Conservation (phyloP, 23 red algal species). For the Gracilaria domingensis region DNA sequence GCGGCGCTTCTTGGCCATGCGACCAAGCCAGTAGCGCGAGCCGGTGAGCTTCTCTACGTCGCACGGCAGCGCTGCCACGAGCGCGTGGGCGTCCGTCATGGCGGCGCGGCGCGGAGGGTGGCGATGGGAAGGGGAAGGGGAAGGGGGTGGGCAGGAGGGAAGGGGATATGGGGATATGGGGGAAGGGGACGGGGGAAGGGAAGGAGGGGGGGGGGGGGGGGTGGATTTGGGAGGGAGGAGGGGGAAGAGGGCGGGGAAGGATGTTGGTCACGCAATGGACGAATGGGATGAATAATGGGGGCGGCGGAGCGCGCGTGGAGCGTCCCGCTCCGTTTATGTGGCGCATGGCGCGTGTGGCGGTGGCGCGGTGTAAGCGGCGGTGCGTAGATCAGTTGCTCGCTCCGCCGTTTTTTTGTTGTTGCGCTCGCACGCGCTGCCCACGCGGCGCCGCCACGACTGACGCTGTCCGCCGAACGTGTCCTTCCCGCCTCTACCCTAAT, state of each 20-base stretch:
- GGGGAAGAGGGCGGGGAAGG: no score
- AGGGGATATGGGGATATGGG: no score
- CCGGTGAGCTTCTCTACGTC: constrained; percentile 42
- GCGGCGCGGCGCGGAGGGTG: neutral
- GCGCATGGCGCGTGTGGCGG: neutral
- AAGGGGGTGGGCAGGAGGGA: neutral
- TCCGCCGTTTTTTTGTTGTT: neutral
- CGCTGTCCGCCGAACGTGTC: no score
- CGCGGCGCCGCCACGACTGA: no score
- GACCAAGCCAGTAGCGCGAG: constrained; percentile 22
- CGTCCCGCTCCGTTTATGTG: no score
- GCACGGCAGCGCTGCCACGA: neutral
- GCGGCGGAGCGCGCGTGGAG: no score
- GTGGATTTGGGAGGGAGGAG: no score
- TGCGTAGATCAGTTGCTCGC: constrained; percentile 16
- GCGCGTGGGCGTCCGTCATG: neutral
- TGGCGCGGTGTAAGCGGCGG: neutral
- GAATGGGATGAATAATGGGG: no score
- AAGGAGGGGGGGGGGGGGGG: no score
- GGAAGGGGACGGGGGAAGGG: no score
- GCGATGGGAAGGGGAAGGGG: neutral
- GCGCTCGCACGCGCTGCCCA: neutral
- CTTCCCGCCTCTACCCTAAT: no score
- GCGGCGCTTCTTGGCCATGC: constrained; percentile 21
- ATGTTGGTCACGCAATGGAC: no score